Conservation (phyloP, 208 protist species). For the Novymonas esmeraldas region DNA sequence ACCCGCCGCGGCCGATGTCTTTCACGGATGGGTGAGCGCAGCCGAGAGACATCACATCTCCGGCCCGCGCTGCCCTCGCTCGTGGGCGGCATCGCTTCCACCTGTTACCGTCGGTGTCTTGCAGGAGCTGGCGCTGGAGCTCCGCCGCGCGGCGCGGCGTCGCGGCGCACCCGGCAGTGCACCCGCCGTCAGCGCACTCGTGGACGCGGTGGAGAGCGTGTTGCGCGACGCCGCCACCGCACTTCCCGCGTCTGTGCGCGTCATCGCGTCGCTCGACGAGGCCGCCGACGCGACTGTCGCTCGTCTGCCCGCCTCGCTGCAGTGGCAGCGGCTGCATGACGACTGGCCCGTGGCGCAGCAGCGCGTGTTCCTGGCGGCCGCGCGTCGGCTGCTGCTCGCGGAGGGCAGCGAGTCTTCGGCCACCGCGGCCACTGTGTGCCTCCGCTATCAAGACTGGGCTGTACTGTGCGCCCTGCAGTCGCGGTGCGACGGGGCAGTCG, state of each 20-base stretch:
- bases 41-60: constrained; percentile 2
- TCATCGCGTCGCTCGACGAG: not conserved
- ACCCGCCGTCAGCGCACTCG: not conserved
- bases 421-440: not conserved
- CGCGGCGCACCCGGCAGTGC: not conserved
- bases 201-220: constrained; percentile 1
- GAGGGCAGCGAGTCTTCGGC: not conserved
- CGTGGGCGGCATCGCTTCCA: constrained; percentile 5
- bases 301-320: constrained; percentile 8
- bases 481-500: not conserved
- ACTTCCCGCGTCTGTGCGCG: constrained; percentile 1
- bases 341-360: constrained; percentile 12
- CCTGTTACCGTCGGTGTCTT: constrained; percentile 13
- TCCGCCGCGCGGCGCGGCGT: constrained; percentile 3
- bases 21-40: constrained; percentile 16
- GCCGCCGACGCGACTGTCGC: not conserved
- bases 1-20: constrained; percentile 14
- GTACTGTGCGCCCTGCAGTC: constrained; percentile 4
- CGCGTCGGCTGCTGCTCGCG: not conserved
- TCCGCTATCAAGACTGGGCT: constrained; percentile 28
- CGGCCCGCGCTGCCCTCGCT: not conserved
- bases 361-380: not conserved
- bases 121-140: constrained; percentile 19
- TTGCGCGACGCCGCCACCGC: not conserved
- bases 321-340: constrained; percentile 16